Base-by-base conservation (phyloP, 1,139 yeast genomes). In the Insectozyma bohioensis region DNA sequence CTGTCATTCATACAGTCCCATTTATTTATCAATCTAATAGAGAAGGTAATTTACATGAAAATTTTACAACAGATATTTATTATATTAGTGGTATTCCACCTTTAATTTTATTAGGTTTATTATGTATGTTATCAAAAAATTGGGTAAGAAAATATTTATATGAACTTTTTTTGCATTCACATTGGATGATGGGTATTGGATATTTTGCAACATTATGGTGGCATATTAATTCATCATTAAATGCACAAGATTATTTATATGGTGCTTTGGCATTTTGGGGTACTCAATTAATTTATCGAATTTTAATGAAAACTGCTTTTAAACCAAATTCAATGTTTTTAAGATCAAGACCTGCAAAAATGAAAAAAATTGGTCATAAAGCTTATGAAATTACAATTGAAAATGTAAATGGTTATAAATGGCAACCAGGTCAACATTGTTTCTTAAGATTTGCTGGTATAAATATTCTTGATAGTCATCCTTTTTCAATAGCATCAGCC, bases 391-490 rank as follows among this genome's bases (percentile, higher is more conserved):
- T 78, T 3, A 37, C 55, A 4, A 58, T 79, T 12, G 56, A 55
- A 14, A 66, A 70, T 35, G 48, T 56, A 8, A 53, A 58, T 10
- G 69, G 63, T 6, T 51, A 69, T 26, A 47, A 48, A 12, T 78
- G 85, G 84, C 46, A 36, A 20, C 79, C 85, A 1, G 85, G 85
- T 15, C 84, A 79, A 45, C 85, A 79, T 51, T 60, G 78, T 12
- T 77, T 63, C 47, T 56, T 79, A 20, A 61, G 82, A 42, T 67
- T 76, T 42, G 57, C 61, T 4, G 75, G 73, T 0, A 48, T 66
- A 7, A 63, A 71, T 40, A 45, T 67, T 18, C 49, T 77, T 25
- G 82, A 77, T 38, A 77, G 72, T 47, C 85, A 79, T 52, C 85
- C 85, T 8, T 79, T 79, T 49, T 76, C 84, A 2, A 67, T 79